Conservation (phyloP, 495 filamentous ascomycete species). For the Trypethelium eluteriae region DNA sequence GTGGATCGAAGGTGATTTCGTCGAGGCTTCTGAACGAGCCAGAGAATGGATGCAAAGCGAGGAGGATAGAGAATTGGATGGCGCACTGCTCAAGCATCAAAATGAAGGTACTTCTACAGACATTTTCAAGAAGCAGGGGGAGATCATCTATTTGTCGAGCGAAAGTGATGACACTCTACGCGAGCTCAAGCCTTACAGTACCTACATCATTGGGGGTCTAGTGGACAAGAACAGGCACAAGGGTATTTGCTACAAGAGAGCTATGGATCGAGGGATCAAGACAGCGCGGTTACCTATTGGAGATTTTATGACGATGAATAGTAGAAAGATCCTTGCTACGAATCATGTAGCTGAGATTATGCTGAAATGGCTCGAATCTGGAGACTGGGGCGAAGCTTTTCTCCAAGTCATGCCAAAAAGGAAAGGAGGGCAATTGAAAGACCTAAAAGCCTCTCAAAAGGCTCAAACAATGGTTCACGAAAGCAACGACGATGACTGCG, state of each 20-base stretch:
- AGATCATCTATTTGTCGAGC: constrained; percentile 78
- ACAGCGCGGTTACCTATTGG: constrained; percentile 90
- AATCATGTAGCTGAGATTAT: constrained; percentile 98
- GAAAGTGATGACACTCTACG: constrained; percentile 77
- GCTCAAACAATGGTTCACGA: constrained; percentile 13
- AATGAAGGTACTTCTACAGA: constrained; percentile 32
- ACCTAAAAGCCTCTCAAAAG: constrained; percentile 11
- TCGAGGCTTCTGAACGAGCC: constrained; percentile 52
- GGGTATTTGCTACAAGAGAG: constrained; percentile 80
- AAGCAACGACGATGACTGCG: constrained; percentile 14
- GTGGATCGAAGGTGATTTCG: constrained; percentile 64
- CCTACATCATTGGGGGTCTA: constrained; percentile 87
- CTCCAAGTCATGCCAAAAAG: constrained; percentile 74
- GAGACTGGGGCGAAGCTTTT: constrained; percentile 88
- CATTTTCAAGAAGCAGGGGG: constrained; percentile 35
- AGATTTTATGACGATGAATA: constrained; percentile 81
- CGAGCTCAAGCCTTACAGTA: constrained; percentile 71
- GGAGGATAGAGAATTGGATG: constrained; percentile 47
- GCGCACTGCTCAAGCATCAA: constrained; percentile 31
- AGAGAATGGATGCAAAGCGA: constrained; percentile 51
- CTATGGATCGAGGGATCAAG: constrained; percentile 62
- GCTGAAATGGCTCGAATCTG: constrained; percentile 77
- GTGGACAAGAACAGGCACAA: constrained; percentile 96
- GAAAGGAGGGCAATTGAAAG: constrained; percentile 61
- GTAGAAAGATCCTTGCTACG: constrained; percentile 72